Percentiles rank a stretch among this genome's conserved stretches.
Conservation (phyloP, 2,329 filamentous ascomycete genomes). For the Botryosphaeria dothidea region DNA sequence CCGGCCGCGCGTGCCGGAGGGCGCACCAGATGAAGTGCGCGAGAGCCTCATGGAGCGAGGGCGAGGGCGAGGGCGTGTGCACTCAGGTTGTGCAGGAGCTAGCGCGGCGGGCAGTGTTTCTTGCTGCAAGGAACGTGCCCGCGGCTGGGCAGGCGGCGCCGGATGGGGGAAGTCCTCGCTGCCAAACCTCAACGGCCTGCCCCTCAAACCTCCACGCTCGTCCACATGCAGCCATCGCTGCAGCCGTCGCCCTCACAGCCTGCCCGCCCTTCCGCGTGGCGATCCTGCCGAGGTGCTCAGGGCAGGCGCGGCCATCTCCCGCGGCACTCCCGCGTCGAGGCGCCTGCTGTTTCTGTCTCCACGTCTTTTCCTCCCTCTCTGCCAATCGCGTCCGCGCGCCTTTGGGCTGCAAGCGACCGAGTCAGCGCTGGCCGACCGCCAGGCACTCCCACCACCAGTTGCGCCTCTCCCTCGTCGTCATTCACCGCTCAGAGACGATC, state of each 20-base stretch:
- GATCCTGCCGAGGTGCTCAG: constrained; percentile 3
- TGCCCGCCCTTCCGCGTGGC: not conserved
- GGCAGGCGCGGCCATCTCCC: not conserved
- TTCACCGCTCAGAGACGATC: constrained; percentile 1
- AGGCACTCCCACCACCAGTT: not conserved
- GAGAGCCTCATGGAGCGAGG: not conserved
- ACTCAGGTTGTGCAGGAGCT: not conserved
- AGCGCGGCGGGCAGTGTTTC: not conserved
- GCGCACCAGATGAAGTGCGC: not conserved
- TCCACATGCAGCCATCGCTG: not conserved
- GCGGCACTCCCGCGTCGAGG: not conserved
- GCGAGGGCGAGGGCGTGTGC: not conserved
- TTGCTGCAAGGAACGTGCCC: not conserved
- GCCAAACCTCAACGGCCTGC: not conserved
- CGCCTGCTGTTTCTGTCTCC: too few relatives aligned
- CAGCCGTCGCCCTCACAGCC: not conserved
- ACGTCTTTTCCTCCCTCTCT: too few relatives aligned
- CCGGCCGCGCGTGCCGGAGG: constrained; percentile 4
- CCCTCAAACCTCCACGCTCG: not conserved
- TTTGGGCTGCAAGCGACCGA: not conserved
- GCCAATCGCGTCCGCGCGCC: too few relatives aligned
- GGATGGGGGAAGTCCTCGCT: too few relatives aligned
- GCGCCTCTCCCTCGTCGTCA: not conserved
- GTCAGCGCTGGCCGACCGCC: not conserved
- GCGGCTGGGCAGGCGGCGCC: too few relatives aligned